Conservation (phyloP, 148 eudicot genomes). For the Persicaria tinctoria region DNA sequence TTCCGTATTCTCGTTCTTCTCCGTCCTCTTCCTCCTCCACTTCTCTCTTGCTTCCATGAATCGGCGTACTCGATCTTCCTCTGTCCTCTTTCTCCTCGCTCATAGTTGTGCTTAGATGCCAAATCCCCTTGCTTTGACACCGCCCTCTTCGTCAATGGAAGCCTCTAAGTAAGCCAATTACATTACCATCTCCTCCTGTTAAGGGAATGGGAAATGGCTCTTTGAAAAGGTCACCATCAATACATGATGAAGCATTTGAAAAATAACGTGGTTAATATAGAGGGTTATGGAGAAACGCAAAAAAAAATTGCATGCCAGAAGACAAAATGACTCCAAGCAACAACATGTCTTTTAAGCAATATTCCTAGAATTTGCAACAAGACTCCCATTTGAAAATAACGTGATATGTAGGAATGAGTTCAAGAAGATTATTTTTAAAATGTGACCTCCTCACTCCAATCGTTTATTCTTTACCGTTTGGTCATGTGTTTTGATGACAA, state of each 20-base stretch:
- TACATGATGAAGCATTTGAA: constrained; percentile 31
- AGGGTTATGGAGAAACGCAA: constrained; percentile 46
- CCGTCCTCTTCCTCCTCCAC: no score
- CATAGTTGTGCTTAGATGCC: no score
- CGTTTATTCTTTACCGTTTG: no score
- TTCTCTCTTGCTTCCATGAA: no score
- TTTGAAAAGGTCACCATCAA: neutral
- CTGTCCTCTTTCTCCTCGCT: no score
- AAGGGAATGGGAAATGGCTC: constrained; percentile 17
- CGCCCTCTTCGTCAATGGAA: constrained; percentile 22
- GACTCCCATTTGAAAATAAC: neutral
- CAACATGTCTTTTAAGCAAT: constrained; percentile 18
- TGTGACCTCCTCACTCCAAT: no score
- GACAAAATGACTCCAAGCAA: constrained; percentile 34
- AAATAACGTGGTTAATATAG: constrained; percentile 34
- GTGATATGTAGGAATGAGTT: constrained; percentile 52
- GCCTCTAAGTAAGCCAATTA: constrained; percentile 30
- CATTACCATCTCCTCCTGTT: constrained; percentile 32
- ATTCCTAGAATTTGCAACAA: no score
- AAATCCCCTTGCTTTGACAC: no score
- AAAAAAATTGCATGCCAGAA: constrained; percentile 23
- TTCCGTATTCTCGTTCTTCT: no score
- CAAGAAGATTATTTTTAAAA: constrained; percentile 21
- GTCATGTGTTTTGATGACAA: no score
- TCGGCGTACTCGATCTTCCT: no score